A percentile compares a stretch with the other conserved stretches of the same genome.
Conservation (phyloP, 441 rosid genomes). For the Eutrema salsugineum region DNA sequence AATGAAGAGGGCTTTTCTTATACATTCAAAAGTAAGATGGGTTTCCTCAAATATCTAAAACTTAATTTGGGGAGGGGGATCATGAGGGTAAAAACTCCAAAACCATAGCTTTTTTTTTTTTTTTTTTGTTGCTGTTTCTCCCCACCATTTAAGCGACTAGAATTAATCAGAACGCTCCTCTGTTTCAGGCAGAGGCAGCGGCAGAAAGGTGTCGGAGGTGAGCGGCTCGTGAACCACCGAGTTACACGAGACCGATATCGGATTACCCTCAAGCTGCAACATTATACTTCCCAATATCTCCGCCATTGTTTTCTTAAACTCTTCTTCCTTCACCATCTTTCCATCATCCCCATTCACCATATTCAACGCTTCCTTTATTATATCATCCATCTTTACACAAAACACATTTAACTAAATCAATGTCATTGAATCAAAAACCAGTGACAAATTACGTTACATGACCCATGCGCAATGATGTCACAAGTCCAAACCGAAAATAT, state of each 20-base stretch:
- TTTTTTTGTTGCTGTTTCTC: neutral
- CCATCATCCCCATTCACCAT: conserved; percentile 76
- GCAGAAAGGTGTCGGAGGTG: conserved; percentile 52
- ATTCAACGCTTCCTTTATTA: conserved; percentile 47
- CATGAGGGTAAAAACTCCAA: conserved; percentile 15
- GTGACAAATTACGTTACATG: no score
- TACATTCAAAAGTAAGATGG: neutral
- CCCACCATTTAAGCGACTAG: conserved; percentile 2
- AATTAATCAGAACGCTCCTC: conserved; percentile 13
- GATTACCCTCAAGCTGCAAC: conserved; percentile 79
- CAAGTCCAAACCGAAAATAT: no score
- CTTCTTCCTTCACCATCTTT: conserved; percentile 74
- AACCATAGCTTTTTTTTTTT: neutral
- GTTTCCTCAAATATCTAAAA: conserved; percentile 13
- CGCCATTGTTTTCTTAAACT: conserved; percentile 66
- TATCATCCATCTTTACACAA: conserved; percentile 67
- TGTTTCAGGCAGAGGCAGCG: conserved; percentile 24
- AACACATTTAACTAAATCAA: neutral
- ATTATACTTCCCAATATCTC: conserved; percentile 79
- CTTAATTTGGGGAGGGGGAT: no score
- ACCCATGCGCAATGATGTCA: no score
- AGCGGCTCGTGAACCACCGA: conserved; percentile 96
- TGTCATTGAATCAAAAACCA: neutral
- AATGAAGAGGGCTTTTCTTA: neutral
- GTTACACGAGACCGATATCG: conserved; percentile 66